Evolutionary conservation across 2,329 filamentous ascomycete genomes (phyloP), one percentile per base, ranked within the genome.

Genomic region (Fusarium graminum): DNA sequence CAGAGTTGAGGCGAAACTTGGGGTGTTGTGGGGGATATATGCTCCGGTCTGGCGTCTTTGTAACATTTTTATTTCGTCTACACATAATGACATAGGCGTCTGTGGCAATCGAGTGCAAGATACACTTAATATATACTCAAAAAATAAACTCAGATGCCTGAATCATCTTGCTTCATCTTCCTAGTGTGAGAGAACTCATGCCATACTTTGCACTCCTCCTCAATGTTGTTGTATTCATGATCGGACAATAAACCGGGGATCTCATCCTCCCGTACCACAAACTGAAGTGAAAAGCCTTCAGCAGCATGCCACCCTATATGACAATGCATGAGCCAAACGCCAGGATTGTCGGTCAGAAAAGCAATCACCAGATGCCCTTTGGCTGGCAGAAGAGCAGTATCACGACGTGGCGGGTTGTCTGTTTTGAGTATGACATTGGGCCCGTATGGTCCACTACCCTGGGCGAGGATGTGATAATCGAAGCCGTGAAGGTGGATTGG

Each of bases 251-350:
- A 51, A 16, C 12, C 57, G 6, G 56, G 50, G 11, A 71, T 72
- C 29, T 71, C 69, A 14, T 70, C 58, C 10, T 64, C 67, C 14
- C 69, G 69, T 32, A 72, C 64, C 17, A 71, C 42, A 30, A 71
- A 72, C 40, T 71, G 69, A 16, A 71, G 36, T 0, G 69, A 66
- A 32, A 71, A 71, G 9, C 69, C 69, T 39, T 71, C 67, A 6
- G 69, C 67, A 30, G 65, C 67, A 28, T 71, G 69, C 69, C 69
- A 71, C 14, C 69, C 70, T 32, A 83, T 81, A 69, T 85, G 82
- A 68, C 83, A 85, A 69, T 85, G 83, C 74, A 85, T 79, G 12
- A 83, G 75, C 82, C 83, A 85, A 0, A 77, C 75, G 0, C 83
- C 83, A 1, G 83, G 81, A 72, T 86, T 86, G 58, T 81, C 76